phyloP scores from a whole-genome alignment of 108 stramenopile species.

The Nitzschia palea region DNA sequence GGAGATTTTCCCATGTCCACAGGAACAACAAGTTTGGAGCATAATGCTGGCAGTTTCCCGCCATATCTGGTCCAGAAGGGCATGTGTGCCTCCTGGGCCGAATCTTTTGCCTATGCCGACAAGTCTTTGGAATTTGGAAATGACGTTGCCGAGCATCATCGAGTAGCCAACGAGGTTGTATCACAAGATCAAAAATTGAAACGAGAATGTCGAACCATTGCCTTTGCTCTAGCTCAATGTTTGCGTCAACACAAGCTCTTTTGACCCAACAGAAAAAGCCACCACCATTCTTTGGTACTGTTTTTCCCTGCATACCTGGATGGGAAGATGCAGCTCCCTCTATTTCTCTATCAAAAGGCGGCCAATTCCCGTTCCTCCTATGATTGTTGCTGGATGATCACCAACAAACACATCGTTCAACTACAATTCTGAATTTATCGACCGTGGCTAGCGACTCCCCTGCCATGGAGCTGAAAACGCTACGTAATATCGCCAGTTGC shows the following conservation, averaged over 20 bases:
- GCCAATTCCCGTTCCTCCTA: no score
- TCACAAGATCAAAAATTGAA: conserved; percentile 18
- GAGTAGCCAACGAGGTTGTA: conserved; percentile 27
- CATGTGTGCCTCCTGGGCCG: conserved; percentile 41
- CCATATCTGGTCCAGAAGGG: conserved; percentile 12
- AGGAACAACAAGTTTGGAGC: not conserved
- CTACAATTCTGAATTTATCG: no score
- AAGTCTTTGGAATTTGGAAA: conserved; percentile 29
- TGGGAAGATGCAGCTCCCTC: no score
- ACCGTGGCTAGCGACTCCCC: no score
- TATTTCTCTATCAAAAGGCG: no score
- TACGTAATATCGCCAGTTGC: no score
- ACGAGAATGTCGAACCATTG: conserved; percentile 36
- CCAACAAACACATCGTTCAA: no score
- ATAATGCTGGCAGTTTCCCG: not conserved
- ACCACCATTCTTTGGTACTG: no score
- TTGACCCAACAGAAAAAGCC: no score
- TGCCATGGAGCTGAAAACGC: no score
- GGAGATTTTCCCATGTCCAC: conserved; percentile 11
- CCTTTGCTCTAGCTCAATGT: conserved; percentile 33
- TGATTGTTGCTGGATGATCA: no score
- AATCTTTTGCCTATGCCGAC: conserved; percentile 38
- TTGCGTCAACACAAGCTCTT: conserved; percentile 21
- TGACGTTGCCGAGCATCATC: conserved; percentile 27
- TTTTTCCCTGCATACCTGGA: no score